These are phyloP conservation scores for Luffa acutangula DNA, from an alignment of 306 rosid genomes.

Conservation along the genomic window DNA sequence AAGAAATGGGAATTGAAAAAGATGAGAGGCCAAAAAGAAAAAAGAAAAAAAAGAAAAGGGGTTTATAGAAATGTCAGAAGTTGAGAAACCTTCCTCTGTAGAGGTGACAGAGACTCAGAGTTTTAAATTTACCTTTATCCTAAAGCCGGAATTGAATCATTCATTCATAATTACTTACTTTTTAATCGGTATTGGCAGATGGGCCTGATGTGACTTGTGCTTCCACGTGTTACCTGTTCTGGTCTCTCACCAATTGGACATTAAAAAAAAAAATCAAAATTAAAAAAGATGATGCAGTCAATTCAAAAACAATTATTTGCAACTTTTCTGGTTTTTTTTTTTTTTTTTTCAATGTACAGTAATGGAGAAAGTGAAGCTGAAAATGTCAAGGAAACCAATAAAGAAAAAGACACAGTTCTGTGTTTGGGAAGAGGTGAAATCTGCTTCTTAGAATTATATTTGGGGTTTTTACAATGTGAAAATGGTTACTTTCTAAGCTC, in stretches of 20 bases:
- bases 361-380: background rate
- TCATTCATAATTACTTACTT: slow-evolving; percentile 73
- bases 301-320: slow-evolving; percentile 3
- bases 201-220: slow-evolving; percentile 40
- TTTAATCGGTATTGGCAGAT: slow-evolving; percentile 28
- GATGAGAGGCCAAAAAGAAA: background rate
- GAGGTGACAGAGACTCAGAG: slow-evolving; percentile 24
- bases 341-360: background rate
- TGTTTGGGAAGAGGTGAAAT: background rate
- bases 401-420: background rate
- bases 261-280: background rate
- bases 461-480: background rate
- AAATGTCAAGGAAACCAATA: background rate
- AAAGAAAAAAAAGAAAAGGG: slow-evolving; percentile 2
- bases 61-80: slow-evolving; percentile 1
- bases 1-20: background rate
- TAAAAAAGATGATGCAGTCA: background rate
- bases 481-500: background rate
- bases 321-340: background rate
- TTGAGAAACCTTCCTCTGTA: slow-evolving; percentile 12
- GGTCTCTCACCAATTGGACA: background rate
- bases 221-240: slow-evolving; percentile 34
- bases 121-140: slow-evolving; percentile 42
- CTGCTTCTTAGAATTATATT: background rate
- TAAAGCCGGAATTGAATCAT: slow-evolving; percentile 60